Evolutionary conservation across 768 basidiomycete genomes (phyloP), one percentile per base, ranked within the genome.

Genomic region (Amyloporia xantha): DNA sequence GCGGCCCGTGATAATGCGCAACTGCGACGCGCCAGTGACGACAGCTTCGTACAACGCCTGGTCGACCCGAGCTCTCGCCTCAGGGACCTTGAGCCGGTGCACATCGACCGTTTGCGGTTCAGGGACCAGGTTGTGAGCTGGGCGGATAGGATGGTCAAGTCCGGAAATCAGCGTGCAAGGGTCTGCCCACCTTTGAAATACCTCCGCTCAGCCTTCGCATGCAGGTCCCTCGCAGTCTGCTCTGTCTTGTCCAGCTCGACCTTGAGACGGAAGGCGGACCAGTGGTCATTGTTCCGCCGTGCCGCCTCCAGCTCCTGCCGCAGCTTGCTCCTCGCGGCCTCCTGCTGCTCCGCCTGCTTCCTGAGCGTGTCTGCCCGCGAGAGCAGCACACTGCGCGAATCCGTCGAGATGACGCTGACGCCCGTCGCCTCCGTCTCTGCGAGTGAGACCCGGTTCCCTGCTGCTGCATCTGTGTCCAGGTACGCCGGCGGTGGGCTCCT

Each of bases 1-100:
- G 12, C 56, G 57, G 9, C 68, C 68, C 19, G 60, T 61, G 33
- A 70, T 67, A 41, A 70, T 60, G 28, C 62, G 64, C 35, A 70
- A 52, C 27, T 65, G 55, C 2, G 62, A 48, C 1, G 59, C 62
- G 12, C 62, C 65, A 2, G 56, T 53, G 10, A 60, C 50, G 15
- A 63, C 55, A 1, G 64, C 60, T 17, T 64, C 62, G 35, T 62
- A 65, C 21, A 70, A 53, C 21, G 61, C 66, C 39, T 61, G 46
- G 52, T 67, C 66, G 4, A 66, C 61, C 43, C 54, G 57, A 27
- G 59, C 52, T 13, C 62, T 43, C 11, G 68, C 68, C 36, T 70
- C 68, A 13, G 47, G 44, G 11, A 61, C 50, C 19, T 59, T 65
- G 43, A 70, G 61, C 15, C 62, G 57, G 49, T 69, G 68, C 3